Evolutionary conservation across 495 filamentous ascomycete genomes (phyloP).

Genomic region (Lasiosphaeriaceae sp.): DNA sequence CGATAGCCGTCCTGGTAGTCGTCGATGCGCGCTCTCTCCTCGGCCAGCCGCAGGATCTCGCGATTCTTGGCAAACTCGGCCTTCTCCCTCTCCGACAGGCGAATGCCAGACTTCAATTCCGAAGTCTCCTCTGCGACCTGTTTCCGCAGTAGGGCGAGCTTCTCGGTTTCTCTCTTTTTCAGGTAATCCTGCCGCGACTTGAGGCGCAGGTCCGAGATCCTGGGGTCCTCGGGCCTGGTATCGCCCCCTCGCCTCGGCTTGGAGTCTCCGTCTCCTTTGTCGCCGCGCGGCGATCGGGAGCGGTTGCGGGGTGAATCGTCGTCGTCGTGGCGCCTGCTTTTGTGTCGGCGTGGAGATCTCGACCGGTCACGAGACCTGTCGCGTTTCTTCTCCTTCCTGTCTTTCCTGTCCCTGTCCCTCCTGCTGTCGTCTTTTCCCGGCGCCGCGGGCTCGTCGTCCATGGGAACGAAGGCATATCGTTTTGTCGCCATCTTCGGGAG

Average conservation of each 20-base stretch:
- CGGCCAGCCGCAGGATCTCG: constrained; percentile 80
- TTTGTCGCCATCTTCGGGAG: constrained; percentile 48
- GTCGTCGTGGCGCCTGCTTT: constrained; percentile 27
- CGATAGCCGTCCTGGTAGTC: constrained; percentile 91
- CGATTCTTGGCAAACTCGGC: constrained; percentile 88
- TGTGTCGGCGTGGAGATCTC: constrained; percentile 26
- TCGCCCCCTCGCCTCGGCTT: constrained; percentile 6
- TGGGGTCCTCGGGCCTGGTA: constrained; percentile 31
- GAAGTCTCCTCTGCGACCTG: constrained; percentile 89
- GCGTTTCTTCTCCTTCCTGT: constrained; percentile 53
- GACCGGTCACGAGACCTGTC: constrained; percentile 37
- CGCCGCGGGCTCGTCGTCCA: constrained; percentile 68
- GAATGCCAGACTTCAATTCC: constrained; percentile 74
- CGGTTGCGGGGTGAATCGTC: constrained; percentile 26
- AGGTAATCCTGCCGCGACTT: constrained; percentile 89
- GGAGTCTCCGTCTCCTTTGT: constrained; percentile 1
- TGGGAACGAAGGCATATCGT: constrained; percentile 76
- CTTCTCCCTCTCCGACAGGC: constrained; percentile 73
- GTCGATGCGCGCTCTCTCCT: constrained; percentile 83
- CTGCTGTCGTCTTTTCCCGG: constrained; percentile 50
- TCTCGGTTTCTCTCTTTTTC: constrained; percentile 84
- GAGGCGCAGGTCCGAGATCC: constrained; percentile 72
- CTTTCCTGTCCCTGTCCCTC: constrained; percentile 49
- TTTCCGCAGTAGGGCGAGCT: constrained; percentile 75
- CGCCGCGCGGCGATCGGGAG: constrained; percentile 18